Percentiles rank a stretch among this genome's conserved stretches.
These are phyloP conservation scores for Stemphylium vesicarium DNA, from an alignment of 2,329 filamentous ascomycete species.

Conservation along the genomic window DNA sequence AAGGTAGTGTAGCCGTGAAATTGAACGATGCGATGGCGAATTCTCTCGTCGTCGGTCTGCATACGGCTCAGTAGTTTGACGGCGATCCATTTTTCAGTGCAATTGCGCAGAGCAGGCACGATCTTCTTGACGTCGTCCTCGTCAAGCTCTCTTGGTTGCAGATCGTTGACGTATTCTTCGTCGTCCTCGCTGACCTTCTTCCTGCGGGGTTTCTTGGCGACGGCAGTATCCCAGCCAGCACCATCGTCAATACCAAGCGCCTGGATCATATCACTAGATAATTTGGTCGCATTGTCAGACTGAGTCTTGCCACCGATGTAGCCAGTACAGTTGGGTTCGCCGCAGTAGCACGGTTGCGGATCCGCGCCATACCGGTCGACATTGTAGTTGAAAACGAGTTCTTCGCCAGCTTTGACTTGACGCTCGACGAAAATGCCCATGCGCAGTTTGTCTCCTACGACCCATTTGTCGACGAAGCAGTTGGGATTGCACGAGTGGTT, in stretches of 20 bases:
- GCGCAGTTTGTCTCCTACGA: conserved; percentile 93
- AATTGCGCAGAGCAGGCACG: conserved; percentile 96
- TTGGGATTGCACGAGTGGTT: conserved; percentile 99
- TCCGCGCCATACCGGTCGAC: conserved; percentile 97
- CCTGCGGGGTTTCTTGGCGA: conserved; percentile 88
- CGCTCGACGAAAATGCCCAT: conserved; percentile 98
- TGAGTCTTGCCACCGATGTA: conserved; percentile 98
- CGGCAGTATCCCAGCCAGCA: conserved; percentile 88
- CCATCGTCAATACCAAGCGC: conserved; percentile 93
- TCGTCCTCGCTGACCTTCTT: conserved; percentile 92
- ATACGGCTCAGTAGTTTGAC: conserved; percentile 92
- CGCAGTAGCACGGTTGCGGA: conserved; percentile 96
- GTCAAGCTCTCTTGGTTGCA: conserved; percentile 78
- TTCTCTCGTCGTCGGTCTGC: conserved; percentile 82
- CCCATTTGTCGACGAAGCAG: conserved; percentile 99
- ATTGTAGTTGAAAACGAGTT: conserved; percentile 99
- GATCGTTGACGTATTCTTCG: conserved; percentile 92
- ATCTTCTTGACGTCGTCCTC: conserved; percentile 89
- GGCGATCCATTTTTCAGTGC: conserved; percentile 99
- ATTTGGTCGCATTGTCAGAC: conserved; percentile 90
- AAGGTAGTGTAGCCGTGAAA: conserved; percentile 98
- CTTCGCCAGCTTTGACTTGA: conserved; percentile 83
- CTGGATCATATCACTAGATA: conserved; percentile 88
- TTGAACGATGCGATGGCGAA: conserved; percentile 85
- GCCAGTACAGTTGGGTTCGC: conserved; percentile 90